Base-by-base conservation (phyloP, 2,329 filamentous ascomycete genomes). In the Scorias spongiosa region DNA sequence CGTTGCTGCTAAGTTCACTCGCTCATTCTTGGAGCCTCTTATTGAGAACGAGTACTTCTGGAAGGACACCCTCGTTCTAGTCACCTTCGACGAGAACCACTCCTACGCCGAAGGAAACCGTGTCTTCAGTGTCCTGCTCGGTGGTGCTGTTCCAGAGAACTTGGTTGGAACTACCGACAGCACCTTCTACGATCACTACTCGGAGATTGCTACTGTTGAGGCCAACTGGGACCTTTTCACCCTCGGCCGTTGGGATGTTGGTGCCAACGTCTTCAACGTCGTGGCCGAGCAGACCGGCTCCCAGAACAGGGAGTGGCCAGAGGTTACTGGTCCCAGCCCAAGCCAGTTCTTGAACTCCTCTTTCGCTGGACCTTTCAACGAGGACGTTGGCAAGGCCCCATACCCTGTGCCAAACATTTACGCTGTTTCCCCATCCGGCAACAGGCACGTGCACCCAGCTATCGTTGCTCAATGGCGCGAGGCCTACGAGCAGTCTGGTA, bases 1-100 rank as follows among this genome's bases (percentile, higher is more conserved):
- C 9, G 70, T 75, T 26, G 81, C 82, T 2, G 81, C 81, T 2
- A 54, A 63, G 11, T 91, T 82, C 81, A 74, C 76, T 11, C 72
- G 75, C 32, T 65, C 57, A 40, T 88, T 87, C 65, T 63, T 91
- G 1, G 71, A 75, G 45, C 82, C 83, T 0, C 75, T 91, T 8
- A 69, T 91, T 6, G 59, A 70, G 30, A 73, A 89, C 64, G 62
- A 67, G 41, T 73, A 80, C 51, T 89, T 91, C 63, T 82, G 80
- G 75, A 66, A 82, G 41, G 76, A 82, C 56, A 88, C 82, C 0
- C 71, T 91, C 1, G 72, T 91, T 9, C 66, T 89, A 5, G 62
- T 91, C 47, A 88, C 72, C 2, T 91, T 86, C 55, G 85, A 91
- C 50, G 85, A 91, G 65, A 83, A 79, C 59, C 75, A 80, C 53